Percentiles rank a stretch among this genome's conserved stretches.
phyloP scores from a whole-genome alignment of 306 rosid species.

The Vachellia pachyceras region DNA sequence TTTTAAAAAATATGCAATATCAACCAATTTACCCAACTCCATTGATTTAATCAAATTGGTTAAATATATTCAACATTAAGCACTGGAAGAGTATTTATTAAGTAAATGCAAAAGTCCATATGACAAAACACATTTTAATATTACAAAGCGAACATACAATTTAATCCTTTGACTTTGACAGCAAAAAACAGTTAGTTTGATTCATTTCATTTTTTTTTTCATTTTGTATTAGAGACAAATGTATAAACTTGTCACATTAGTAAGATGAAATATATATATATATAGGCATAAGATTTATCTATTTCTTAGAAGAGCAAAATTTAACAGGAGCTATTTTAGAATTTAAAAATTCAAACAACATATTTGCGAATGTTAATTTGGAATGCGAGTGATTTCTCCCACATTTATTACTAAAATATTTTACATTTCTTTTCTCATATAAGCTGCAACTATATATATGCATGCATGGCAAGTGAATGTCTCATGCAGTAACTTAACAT shows the following conservation, averaged over 20 bases:
- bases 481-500: constrained; percentile 20
- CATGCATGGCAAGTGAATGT: constrained; percentile 34
- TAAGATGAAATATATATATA: no score
- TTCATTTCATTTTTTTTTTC: neutral
- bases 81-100: no score
- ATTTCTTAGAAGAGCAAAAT: no score
- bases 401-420: neutral
- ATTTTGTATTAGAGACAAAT: neutral
- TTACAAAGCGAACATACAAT: no score
- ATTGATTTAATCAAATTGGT: no score
- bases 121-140: no score
- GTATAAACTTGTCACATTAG: neutral
- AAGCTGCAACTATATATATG: constrained; percentile 40
- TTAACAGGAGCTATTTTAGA: neutral
- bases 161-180: neutral
- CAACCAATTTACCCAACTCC: no score
- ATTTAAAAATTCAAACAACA: no score
- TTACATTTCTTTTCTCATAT: constrained; percentile 3
- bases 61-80: no score
- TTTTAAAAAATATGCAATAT: no score
- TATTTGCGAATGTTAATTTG: no score
- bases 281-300: neutral
- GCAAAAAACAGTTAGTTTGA: neutral
- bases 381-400: neutral
- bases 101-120: no score